Percentiles rank a stretch among this genome's conserved stretches.
Evolutionary conservation across 2,329 filamentous ascomycete species (phyloP).

Genomic region (Aureobasidium namibiae): DNA sequence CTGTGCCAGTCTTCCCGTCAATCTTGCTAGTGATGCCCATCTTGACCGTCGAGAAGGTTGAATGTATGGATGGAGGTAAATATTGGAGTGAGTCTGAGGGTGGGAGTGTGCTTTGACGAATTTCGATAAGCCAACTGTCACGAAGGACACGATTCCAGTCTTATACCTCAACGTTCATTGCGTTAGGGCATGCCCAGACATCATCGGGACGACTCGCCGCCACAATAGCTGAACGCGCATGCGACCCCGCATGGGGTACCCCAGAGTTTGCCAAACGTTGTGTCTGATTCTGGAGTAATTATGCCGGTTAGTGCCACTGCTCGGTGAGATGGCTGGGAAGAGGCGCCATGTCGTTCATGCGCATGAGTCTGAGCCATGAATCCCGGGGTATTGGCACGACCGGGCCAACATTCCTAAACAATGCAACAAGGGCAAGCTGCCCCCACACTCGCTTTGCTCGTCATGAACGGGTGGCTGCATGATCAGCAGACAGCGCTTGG

Average conservation of each 20-base stretch:
- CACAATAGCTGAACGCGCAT: not conserved
- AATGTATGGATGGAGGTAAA: not conserved
- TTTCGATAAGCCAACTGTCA: not conserved
- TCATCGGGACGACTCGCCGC: not conserved
- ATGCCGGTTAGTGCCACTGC: not conserved
- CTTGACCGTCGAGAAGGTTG: slow-evolving; percentile 2
- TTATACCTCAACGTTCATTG: not conserved
- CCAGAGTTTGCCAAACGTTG: not conserved
- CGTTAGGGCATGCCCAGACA: not conserved
- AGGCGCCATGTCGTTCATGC: not conserved
- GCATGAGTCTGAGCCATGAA: not conserved
- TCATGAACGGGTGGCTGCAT: not conserved
- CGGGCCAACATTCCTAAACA: not conserved
- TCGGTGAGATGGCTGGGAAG: not conserved
- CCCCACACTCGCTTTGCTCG: not conserved
- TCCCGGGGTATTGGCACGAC: not conserved
- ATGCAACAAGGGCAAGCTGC: not conserved
- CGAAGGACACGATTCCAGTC: not conserved
- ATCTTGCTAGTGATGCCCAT: slow-evolving; percentile 13
- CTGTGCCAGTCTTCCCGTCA: slow-evolving; percentile 17
- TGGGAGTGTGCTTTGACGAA: not conserved
- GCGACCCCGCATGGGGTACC: not conserved
- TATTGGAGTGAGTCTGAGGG: not conserved
- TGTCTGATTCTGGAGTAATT: not conserved
- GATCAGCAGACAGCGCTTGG: not conserved